phyloP scores from a whole-genome alignment of 306 rosid genomes.

The Castanopsis chinensis region DNA sequence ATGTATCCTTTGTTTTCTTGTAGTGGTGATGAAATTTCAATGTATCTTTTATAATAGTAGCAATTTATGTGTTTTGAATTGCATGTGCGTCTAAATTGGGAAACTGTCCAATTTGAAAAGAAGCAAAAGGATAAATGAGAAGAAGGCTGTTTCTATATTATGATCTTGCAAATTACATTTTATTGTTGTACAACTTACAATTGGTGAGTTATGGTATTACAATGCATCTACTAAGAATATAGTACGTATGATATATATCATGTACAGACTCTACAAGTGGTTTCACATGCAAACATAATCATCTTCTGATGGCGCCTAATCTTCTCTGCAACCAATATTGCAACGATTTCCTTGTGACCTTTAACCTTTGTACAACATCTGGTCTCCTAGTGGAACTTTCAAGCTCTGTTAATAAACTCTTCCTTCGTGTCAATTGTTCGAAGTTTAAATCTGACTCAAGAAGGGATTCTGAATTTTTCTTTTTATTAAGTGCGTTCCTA shows the following conservation, averaged over 20 bases:
- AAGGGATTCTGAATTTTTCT: slow-evolving; percentile 25
- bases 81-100: background rate
- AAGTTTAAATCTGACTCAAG: slow-evolving; percentile 23
- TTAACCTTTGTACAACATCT: slow-evolving; percentile 61
- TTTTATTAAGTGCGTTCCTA: slow-evolving; percentile 35
- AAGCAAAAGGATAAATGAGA: background rate
- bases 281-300: slow-evolving; percentile 11
- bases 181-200: slow-evolving; percentile 9
- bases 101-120: background rate
- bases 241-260: slow-evolving; percentile 20
- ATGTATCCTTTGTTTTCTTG: background rate
- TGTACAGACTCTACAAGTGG: slow-evolving; percentile 20
- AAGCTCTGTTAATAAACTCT: slow-evolving; percentile 24
- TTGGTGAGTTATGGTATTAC: slow-evolving; percentile 12
- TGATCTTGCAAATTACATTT: background rate
- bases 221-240: background rate
- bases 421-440: slow-evolving; percentile 31
- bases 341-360: slow-evolving; percentile 70
- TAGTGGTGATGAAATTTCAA: background rate
- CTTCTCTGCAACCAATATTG: slow-evolving; percentile 62
- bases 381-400: slow-evolving; percentile 68
- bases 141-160: slow-evolving; percentile 14
- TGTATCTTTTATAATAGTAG: background rate
- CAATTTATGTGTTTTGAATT: background rate
- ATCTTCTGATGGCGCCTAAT: slow-evolving; percentile 22